Evolutionary conservation across 768 basidiomycete species (phyloP), one percentile per base, ranked within the genome.

Genomic region (Rubroboletus satanas): DNA sequence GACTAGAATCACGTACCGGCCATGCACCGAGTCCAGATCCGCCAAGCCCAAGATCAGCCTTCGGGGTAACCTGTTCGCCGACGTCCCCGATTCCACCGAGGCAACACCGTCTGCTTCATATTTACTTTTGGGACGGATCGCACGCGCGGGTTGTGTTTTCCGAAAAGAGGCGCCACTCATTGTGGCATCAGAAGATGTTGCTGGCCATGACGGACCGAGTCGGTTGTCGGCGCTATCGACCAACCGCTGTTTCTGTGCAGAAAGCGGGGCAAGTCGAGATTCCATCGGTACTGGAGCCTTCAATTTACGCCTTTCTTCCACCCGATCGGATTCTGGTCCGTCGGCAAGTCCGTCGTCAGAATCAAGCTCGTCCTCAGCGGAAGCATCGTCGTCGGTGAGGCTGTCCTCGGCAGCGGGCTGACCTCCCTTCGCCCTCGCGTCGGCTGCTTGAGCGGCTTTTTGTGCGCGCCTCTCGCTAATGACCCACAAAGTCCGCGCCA

Each of bases 21-120:
- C 87, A 47, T 68, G 58, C n/a, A 77, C 70, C 6, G 80, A 77
- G 67, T 83, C 81, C 32, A 89, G 70, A 70, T 88, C 83, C 21
- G 83, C 83, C 21, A 86, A 70, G 12, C 64, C 55, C 51, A 72
- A 59, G 33, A 58, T 56, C 36, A 73, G 47, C 35, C 70, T 60
- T 36, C 66, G 71, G 35, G 58, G 43, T 36, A 72, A 51, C 45
- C 62, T 64, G 55, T 39, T 63, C 52, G 58, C 46, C 37, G 56
- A 54, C 17, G 18, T 49, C 3, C 52, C 58, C 23, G 53, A 35
- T 32, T 69, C 69, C 35, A 55, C 44, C 18, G 59, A 51, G 44
- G 46, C 26, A 45, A 42, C 46, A n/a, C 43, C 49, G 14, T 73
- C 70, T 10, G 41, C 44, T 47, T 71, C 69, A 51, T 59, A 37